These are phyloP conservation scores for Tilletiaria anomala DNA, from an alignment of 1,284 basidiomycete genomes.

Conservation along the genomic window DNA sequence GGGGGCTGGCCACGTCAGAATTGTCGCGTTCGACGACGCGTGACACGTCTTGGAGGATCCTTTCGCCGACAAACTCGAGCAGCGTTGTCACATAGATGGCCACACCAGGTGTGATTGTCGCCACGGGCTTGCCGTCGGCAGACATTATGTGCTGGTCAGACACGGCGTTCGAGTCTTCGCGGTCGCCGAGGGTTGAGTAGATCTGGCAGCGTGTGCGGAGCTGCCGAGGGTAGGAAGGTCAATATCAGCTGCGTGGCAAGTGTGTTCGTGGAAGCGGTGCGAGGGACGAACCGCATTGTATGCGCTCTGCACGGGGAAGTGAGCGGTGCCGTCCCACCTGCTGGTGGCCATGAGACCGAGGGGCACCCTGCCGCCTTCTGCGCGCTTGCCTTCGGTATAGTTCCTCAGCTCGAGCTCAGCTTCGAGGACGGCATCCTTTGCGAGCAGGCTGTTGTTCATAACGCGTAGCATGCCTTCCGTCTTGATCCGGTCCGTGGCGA, in stretches of 20 bases:
- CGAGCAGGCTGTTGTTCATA: constrained; percentile 22
- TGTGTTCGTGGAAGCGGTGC: not conserved
- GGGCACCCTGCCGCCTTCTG: constrained; percentile 26
- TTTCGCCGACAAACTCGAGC: constrained; percentile 25
- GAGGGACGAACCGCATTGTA: constrained; percentile 12
- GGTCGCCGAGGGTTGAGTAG: constrained; percentile 27
- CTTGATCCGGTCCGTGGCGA: constrained; percentile 33
- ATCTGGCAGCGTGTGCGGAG: constrained; percentile 23
- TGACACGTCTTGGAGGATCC: constrained; percentile 24
- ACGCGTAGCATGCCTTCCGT: constrained; percentile 25
- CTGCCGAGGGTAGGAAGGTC: constrained; percentile 1
- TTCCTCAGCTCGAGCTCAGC: constrained; percentile 28
- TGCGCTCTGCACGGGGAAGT: constrained; percentile 23
- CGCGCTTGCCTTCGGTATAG: constrained; percentile 24
- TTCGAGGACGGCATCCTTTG: constrained; percentile 31
- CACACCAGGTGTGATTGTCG: constrained; percentile 29
- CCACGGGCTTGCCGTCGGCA: constrained; percentile 27
- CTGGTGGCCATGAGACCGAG: constrained; percentile 29
- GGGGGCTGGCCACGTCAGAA: constrained; percentile 25
- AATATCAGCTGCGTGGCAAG: not conserved
- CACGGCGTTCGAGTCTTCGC: constrained; percentile 14
- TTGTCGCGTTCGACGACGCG: constrained; percentile 33
- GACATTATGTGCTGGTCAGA: constrained; percentile 32
- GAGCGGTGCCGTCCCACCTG: constrained; percentile 23
- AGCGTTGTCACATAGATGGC: constrained; percentile 33